Base-by-base conservation (phyloP, 176 grass and related monocot species). In the Themeda triandra region DNA sequence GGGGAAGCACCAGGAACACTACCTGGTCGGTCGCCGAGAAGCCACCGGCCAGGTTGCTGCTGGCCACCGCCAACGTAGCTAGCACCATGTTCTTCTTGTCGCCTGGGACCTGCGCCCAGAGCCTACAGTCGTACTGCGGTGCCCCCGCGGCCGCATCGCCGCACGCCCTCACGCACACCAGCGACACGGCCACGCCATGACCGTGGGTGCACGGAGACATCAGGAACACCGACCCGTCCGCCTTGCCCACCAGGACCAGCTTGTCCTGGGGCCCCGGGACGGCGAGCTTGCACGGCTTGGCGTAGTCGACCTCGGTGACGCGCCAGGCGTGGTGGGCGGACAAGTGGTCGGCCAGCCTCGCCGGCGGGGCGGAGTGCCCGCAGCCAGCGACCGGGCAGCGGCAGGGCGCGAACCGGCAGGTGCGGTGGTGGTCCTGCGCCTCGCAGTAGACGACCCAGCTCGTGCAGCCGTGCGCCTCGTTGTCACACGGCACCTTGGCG, bases 351-450 rank as follows among this genome's bases (percentile, higher is more conserved):
- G 13, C 46, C 31, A 81, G 79, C 45, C 8, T 25, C 79, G 32
- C 28, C 21, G 86, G 79, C 28, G 86, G 48, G 63, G 9, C 29
- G 35, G 37, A 6, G 69, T 66, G 9, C 71, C 10, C 63, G 79
- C 86, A 87, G 79, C 71, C 63, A 29, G 71, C 28, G 10, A 7
- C 48, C 48, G 85, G 80, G 79, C 85, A 87, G 79, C 17, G 45
- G 85, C 85, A 87, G 35, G 85, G 85, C 44, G 46, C 71, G 12
- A 6, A 56, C 27, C 46, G 78, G 85, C 85, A 87, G 62, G 25
- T 13, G 71, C 78, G 36, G 46, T 46, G 35, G 85, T 87, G 71
- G 60, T 81, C 71, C 71, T 0, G 11, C 70, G 17, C 10, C 35
- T 63, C 66, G 29, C 48, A 25, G 76, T 86, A 72, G 51, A 70